Evolutionary conservation across 2,329 filamentous ascomycete genomes (phyloP), one percentile per base, ranked within the genome.

Genomic region (Eutypa lata): DNA sequence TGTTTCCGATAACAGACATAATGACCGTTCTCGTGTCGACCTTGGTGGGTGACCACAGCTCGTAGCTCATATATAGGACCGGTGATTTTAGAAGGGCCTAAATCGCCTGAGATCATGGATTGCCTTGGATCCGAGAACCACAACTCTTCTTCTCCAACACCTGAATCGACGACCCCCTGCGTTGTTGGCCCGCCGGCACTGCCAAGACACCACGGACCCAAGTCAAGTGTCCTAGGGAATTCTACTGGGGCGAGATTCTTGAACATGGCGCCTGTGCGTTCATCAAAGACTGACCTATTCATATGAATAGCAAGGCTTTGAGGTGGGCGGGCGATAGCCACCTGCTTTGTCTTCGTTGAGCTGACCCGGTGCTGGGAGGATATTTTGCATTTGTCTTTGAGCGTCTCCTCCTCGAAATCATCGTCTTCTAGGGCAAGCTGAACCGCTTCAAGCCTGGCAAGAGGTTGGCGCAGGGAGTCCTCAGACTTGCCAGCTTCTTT

Each of bases 11-110:
- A 96, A 68, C 91, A 96, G 38, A 97, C 86, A 62, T 99, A 97
- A 72, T 99, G 94, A 0, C 94, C 94, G 62, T 96, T 96, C 57
- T 97, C 91, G 68, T 97, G 94, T 31, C 89, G 81, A 3, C 94
- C 94, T 56, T 89, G 90, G 67, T 97, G 94, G 1, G 91, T 94
- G 10, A 97, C 83, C 0, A 93, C 89, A 28, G 92, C 91, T 50
- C 88, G 83, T 16, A 97, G 76, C 65, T 90, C 84, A 67, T 96
- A 97, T 1, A 87, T 75, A 26, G 77, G 78, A 2, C 84, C 83
- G 0, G 73, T 73, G 8, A 83, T 72, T 55, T 74, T 78, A 2
- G 82, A 84, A 8, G 74, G 71, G 2, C 65, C 65, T 38, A 70
- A 61, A 45, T 77, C 76, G 4, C 81, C 81, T 0, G 86, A 79